A percentile compares a stretch with the other conserved stretches of the same genome.
Conservation (phyloP, 352 stramenopile species). For the Phytophthora aleatoria region DNA sequence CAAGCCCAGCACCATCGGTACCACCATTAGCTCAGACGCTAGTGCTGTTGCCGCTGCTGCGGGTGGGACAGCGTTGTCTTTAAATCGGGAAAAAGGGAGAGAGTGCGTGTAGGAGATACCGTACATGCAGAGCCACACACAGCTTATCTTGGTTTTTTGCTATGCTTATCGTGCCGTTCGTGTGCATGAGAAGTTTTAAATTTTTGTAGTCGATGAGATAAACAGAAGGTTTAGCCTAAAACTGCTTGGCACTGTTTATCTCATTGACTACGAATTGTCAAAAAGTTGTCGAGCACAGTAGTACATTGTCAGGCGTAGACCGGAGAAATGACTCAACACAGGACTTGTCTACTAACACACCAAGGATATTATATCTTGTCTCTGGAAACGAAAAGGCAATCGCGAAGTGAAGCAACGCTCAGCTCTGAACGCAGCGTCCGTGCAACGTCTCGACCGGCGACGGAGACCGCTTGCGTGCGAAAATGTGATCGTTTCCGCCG, state of each 20-base stretch:
- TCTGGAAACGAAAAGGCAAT: background rate
- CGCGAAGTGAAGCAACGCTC: background rate
- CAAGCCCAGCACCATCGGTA: constrained; percentile 23
- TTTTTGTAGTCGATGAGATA: too few relatives aligned
- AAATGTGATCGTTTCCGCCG: constrained; percentile 4
- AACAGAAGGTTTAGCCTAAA: too few relatives aligned
- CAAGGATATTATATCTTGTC: background rate
- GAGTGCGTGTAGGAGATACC: too few relatives aligned
- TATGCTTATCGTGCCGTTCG: too few relatives aligned
- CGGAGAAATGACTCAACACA: constrained; percentile 6
- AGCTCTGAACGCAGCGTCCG: background rate
- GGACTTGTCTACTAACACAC: background rate
- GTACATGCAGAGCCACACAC: too few relatives aligned
- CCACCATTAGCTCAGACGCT: constrained; percentile 36
- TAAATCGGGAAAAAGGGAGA: background rate
- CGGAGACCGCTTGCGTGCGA: background rate
- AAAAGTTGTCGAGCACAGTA: background rate
- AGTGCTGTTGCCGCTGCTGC: constrained; percentile 42
- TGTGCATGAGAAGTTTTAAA: too few relatives aligned
- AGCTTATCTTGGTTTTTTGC: too few relatives aligned
- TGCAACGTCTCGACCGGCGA: constrained; percentile 2
- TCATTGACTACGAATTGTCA: too few relatives aligned
- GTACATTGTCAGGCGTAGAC: background rate
- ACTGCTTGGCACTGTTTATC: too few relatives aligned
- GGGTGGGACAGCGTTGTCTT: constrained; percentile 13